phyloP scores from a whole-genome alignment of 345 rosid species.

The Cardamine resedifolia region DNA sequence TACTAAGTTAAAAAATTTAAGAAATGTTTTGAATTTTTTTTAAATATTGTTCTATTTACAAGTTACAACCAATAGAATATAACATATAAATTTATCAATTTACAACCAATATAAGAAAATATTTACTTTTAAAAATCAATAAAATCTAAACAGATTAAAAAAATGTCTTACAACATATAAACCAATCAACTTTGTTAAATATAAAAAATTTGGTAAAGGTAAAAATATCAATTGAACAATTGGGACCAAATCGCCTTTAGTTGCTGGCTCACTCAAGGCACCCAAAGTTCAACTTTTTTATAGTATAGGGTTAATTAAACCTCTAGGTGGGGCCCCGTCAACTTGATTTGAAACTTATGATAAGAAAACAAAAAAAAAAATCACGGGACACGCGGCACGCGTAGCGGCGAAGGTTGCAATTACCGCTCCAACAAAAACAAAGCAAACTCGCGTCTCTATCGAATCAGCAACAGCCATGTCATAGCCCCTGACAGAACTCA shows the following conservation, averaged over 20 bases:
- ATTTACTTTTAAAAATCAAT: too few species aligned
- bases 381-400: slow-evolving; percentile 25
- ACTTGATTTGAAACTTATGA: neutral
- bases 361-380: neutral
- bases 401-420: neutral
- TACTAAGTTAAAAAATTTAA: neutral
- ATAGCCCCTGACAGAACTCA: slow-evolving; percentile 22
- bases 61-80: too few species aligned
- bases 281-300: neutral
- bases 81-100: too few species aligned
- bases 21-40: too few species aligned
- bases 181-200: neutral
- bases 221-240: neutral
- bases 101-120: too few species aligned
- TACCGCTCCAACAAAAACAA: neutral
- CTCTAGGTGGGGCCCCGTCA: neutral
- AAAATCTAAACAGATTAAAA: too few species aligned
- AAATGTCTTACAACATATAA: neutral
- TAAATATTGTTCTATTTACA: too few species aligned
- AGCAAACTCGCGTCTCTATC: neutral
- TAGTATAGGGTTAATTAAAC: neutral
- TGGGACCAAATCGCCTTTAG: neutral
- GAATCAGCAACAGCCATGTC: slow-evolving; percentile 1
- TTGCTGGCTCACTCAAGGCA: neutral
- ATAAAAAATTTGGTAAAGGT: neutral